phyloP scores from a whole-genome alignment of 2,329 filamentous ascomycete species.

The Trichoderma cornu-damae region DNA sequence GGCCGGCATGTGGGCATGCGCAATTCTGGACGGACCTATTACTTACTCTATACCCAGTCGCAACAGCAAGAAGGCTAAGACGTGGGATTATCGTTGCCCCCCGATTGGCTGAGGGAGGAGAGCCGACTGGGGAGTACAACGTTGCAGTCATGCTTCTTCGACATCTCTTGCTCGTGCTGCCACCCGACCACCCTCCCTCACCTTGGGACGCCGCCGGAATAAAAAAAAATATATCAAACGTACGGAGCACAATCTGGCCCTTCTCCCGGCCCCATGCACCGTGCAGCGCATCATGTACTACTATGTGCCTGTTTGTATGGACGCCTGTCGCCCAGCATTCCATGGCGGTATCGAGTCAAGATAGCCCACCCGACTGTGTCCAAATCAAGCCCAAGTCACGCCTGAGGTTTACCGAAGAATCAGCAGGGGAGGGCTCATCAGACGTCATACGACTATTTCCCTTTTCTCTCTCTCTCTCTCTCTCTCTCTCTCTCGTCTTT shows the following conservation, averaged over 20 bases:
- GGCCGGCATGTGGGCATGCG: background rate
- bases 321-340: background rate
- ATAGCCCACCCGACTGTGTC: no score
- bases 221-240: no score
- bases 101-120: conserved; percentile 2
- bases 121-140: conserved; percentile 10
- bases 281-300: no score
- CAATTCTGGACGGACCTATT: background rate
- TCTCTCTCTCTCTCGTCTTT: background rate
- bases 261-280: background rate
- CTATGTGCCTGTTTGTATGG: background rate
- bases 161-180: background rate
- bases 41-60: background rate
- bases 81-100: conserved; percentile 7
- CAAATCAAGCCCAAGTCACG: background rate
- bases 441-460: background rate
- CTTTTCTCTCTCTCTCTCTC: background rate
- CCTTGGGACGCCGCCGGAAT: background rate
- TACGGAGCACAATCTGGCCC: background rate
- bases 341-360: background rate
- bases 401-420: background rate
- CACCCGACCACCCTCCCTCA: conserved; percentile 6
- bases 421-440: background rate
- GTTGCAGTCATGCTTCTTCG: conserved; percentile 13
- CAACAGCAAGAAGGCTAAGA: background rate